phyloP scores from a whole-genome alignment of 176 grass and related monocot genomes.

The Neostapfia colusana region DNA sequence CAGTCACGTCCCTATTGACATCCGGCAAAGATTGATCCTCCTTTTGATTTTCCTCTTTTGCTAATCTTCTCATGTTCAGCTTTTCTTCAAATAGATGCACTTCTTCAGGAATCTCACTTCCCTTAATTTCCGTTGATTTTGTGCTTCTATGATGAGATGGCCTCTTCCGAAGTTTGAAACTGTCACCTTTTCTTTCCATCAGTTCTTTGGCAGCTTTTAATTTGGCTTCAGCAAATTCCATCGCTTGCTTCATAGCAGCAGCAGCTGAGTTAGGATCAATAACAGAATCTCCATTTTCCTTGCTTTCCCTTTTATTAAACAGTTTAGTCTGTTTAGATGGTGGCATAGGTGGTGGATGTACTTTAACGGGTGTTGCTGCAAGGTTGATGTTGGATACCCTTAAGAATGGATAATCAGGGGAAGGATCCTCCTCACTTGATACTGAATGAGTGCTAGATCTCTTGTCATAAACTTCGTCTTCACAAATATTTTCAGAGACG shows the following conservation, averaged over 20 bases:
- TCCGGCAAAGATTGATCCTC: conserved; percentile 19
- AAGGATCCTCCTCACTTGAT: conserved; percentile 55
- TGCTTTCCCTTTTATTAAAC: conserved; percentile 43
- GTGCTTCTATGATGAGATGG: conserved; percentile 39
- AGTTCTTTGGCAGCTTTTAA: conserved; percentile 93
- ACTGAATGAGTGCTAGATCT: conserved; percentile 56
- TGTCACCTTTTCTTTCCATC: conserved; percentile 72
- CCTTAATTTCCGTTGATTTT: conserved; percentile 47
- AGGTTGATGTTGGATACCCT: conserved; percentile 53
- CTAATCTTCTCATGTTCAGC: conserved; percentile 21
- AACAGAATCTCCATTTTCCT: conserved; percentile 47
- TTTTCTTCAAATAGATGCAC: conserved; percentile 42
- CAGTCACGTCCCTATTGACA: conserved; percentile 20
- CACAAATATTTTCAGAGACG: conserved; percentile 42
- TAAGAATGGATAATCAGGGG: conserved; percentile 56
- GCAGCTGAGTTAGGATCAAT: conserved; percentile 64
- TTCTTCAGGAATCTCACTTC: conserved; percentile 40
- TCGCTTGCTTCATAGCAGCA: conserved; percentile 86
- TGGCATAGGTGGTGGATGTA: conserved; percentile 58
- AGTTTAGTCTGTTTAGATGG: conserved; percentile 56
- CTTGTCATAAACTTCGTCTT: conserved; percentile 38
- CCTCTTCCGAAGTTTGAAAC: conserved; percentile 61
- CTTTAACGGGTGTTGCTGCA: conserved; percentile 50
- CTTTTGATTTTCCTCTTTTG: conserved; percentile 43
- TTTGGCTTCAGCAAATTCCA: conserved; percentile 90